phyloP scores from a whole-genome alignment of 208 protist genomes.

The Naegleria lovaniensis region DNA sequence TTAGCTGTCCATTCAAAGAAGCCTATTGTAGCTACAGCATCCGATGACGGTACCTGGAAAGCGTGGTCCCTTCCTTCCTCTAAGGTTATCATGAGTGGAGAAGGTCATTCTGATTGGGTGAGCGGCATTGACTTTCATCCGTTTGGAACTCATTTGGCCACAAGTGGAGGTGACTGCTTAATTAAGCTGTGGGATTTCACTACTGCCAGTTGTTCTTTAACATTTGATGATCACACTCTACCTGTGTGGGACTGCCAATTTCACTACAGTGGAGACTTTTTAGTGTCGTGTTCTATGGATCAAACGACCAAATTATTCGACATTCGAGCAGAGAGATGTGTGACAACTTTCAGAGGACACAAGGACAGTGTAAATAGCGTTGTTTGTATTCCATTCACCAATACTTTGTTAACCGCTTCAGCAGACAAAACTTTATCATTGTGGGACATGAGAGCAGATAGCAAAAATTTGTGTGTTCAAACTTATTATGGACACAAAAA shows the following conservation, averaged over 20 bases:
- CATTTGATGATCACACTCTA: conserved; percentile 84
- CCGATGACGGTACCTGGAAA: conserved; percentile 90
- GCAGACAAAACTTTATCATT: conserved; percentile 92
- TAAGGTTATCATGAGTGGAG: conserved; percentile 84
- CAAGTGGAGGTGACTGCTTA: conserved; percentile 85
- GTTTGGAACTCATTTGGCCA: conserved; percentile 82
- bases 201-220: conserved; percentile 66
- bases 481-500: conserved; percentile 89
- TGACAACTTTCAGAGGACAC: conserved; percentile 86
- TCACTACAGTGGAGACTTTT: conserved; percentile 81
- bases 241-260: conserved; percentile 85
- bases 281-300: conserved; percentile 81
- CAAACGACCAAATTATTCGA: conserved; percentile 89
- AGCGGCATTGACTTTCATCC: conserved; percentile 71
- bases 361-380: conserved; percentile 85
- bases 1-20: conserved; percentile 84
- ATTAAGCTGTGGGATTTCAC: conserved; percentile 93
- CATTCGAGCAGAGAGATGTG: conserved; percentile 63
- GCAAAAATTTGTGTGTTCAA: conserved; percentile 77
- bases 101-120: conserved; percentile 88
- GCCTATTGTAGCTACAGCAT: conserved; percentile 84
- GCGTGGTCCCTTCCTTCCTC: conserved; percentile 78
- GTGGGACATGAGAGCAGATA: conserved; percentile 74
- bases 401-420: conserved; percentile 80
- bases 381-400: conserved; percentile 82